A percentile compares a stretch with the other conserved stretches of the same genome.
phyloP scores from a whole-genome alignment of 495 filamentous ascomycete genomes.

The Penicillium verhagenii region DNA sequence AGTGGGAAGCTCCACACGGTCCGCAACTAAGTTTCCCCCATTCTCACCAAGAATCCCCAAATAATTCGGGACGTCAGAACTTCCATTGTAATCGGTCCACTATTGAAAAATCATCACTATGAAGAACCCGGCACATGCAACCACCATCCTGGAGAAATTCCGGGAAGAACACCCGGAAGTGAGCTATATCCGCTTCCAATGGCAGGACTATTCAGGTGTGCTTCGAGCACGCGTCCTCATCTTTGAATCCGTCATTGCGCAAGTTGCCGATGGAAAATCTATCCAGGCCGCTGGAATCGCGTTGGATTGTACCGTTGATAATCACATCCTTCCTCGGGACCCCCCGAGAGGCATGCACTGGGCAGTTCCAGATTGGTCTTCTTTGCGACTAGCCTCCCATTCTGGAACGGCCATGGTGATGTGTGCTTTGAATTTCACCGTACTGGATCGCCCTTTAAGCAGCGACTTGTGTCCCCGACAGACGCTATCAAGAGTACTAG shows the following conservation, averaged over 20 bases:
- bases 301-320: background rate
- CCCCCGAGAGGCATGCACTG: background rate
- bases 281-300: background rate
- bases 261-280: background rate
- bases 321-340: background rate
- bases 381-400: background rate
- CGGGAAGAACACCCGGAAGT: background rate
- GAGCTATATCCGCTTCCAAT: background rate
- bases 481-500: background rate
- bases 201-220: background rate
- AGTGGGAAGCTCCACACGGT: too few species aligned
- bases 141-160: too few species aligned
- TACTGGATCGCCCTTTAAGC: background rate
- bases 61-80: too few species aligned
- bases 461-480: background rate
- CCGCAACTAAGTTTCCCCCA: too few species aligned
- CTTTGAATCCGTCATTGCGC: background rate
- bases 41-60: too few species aligned
- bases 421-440: background rate
- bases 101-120: too few species aligned
- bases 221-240: background rate
- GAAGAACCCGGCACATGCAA: too few species aligned
- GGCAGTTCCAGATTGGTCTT: background rate
- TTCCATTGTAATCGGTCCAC: too few species aligned
- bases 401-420: background rate